Conservation (phyloP, 2,329 filamentous ascomycete species). For the Colletotrichum chlorophyti region DNA sequence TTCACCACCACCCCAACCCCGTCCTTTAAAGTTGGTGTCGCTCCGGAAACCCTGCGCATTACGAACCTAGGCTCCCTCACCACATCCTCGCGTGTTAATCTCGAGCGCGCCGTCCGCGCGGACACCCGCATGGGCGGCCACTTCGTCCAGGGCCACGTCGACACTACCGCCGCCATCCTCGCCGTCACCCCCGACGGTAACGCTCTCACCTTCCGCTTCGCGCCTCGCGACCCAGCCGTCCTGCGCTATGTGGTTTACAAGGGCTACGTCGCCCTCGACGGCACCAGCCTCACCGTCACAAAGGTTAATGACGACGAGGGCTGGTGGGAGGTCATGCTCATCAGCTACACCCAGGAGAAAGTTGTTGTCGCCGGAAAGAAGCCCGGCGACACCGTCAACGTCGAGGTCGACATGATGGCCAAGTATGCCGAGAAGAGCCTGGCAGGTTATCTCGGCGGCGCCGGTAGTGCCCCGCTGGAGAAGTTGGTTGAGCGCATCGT, state of each 20-base stretch:
- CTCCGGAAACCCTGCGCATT: constrained; percentile 92
- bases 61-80: constrained; percentile 87
- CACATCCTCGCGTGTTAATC: constrained; percentile 76
- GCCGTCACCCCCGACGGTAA: constrained; percentile 84
- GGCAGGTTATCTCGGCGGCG: constrained; percentile 74
- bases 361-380: constrained; percentile 83
- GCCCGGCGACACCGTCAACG: constrained; percentile 82
- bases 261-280: constrained; percentile 93
- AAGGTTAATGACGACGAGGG: constrained; percentile 79
- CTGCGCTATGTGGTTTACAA: constrained; percentile 94
- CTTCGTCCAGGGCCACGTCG: constrained; percentile 97
- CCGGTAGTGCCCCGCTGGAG: constrained; percentile 65
- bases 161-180: constrained; percentile 81
- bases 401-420: constrained; percentile 88
- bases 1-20: constrained; percentile 47
- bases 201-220: constrained; percentile 84
- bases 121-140: constrained; percentile 97
- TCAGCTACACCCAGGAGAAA: constrained; percentile 93
- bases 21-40: constrained; percentile 89
- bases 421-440: constrained; percentile 93
- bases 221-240: constrained; percentile 71
- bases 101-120: constrained; percentile 91
- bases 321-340: constrained; percentile 97
- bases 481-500: constrained; percentile 79
- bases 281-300: constrained; percentile 92